Evolutionary conservation across 139 green algal genomes (phyloP), one percentile per base, ranked within the genome.

Genomic region (Chlorella sp.): DNA sequence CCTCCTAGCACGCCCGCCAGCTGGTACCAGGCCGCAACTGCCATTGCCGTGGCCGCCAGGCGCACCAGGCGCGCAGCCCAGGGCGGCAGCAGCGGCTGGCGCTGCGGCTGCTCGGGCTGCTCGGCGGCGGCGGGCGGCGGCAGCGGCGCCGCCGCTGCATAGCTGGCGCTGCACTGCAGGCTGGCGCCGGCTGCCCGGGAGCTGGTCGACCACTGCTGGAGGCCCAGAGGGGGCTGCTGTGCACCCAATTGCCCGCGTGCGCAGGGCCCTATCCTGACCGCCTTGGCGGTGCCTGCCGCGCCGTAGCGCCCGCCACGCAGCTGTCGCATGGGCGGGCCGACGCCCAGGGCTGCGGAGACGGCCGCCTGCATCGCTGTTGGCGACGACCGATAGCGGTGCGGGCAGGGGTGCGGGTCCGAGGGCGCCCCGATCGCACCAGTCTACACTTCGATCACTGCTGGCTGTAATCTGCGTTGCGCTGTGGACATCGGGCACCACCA

Each of bases 1-100:
- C 78, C 78, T 3, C 28, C 38, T 28, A 72, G 28, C 18, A 39
- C 60, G 13, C 30, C 26, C 4, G 80, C 30, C 36, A 85, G 47
- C 12, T 64, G 57, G 67, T 85, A 85, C 80, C 80, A 85, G n/a
- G 70, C 67, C 30, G 32, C 67, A 72, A 85, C 78, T 1, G 34
- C 51, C 25, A 51, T 44, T 34, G 80, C 80, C 25, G 55, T 55
- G 30, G 68, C 68, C 25, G 34, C 25, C 65, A 85, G 38, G 3
- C 76, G 76, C 13, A 30, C 76, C 38, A 39, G 21, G 11, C 16
- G 16, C 15, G 34, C 60, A 6, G 38, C 60, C 76, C 76, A 82
- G 25, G 76, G 60, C 4, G 76, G 76, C 76, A 82, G 60, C 57
- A 60, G 39, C 36, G 76, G 63, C 57, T 36, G 76, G 60, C 36